Base-by-base conservation (phyloP, 305 asterid species). In the Caryopteris hybrid region DNA sequence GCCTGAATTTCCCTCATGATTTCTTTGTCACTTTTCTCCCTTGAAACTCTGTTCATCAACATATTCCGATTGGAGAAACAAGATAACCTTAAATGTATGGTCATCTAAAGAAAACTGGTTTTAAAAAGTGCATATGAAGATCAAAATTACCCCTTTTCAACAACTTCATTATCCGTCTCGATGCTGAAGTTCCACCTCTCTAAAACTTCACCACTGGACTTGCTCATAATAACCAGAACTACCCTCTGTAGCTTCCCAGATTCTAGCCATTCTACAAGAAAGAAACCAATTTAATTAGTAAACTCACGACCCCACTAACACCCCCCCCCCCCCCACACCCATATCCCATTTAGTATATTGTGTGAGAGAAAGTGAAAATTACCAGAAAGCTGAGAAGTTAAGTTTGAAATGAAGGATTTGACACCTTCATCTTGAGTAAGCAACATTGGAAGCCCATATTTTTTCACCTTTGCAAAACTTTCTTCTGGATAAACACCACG, bases 171-270 rank as follows among this genome's bases (percentile, higher is more conserved):
- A 43, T 92, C 96, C 5, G 95, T 86, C 70, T 92, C 96, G 31
- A 92, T 83, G 27, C 94, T 86, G 85, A 92, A 92, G 78, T 92
- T 92, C 98, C 98, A 92, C 86, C 98, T 89, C 86, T 92, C 96
- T 45, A 92, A 64, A 47, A 92, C 98, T 69, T 92, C 98, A 65
- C 89, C 86, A 34, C 76, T 86, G 20, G 81, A 82, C 80, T 87
- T 92, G 80, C 92, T 86, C 98, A 92, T 92, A 66, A 92, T 89
- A 68, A 92, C 98, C 45, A 92, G 84, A 63, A 92, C 98, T 21
- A 88, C 83, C 79, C 96, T 86, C 73, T 92, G 96, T 25, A 92
- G 79, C 76, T 89, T 86, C 81, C 98, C 98, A 47, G 89, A 80
- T 76, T 87, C 98, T 29, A 92, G 82, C 96, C 98, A 92, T 75